Evolutionary conservation across 495 filamentous ascomycete genomes (phyloP), one percentile per base, ranked within the genome.

Genomic region (Amorphotheca resinae): DNA sequence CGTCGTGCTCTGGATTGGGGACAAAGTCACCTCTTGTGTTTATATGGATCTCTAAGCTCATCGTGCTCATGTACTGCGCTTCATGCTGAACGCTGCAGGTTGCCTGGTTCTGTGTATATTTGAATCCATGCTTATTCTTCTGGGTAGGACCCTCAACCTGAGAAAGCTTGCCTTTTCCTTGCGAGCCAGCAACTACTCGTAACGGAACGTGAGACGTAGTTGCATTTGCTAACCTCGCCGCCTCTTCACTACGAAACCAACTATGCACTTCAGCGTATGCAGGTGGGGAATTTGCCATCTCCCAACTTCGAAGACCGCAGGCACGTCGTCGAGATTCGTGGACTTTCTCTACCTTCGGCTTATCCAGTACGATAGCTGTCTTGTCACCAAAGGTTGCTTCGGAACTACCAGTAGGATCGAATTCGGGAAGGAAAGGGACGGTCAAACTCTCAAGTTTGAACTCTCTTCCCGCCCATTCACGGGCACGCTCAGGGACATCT

Each of bases 31-130:
- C 86, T 33, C 87, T 71, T 4, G 83, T 94, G 57, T 94, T 95
- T 43, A 93, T 82, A 58, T 98, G 91, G n/a, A 96, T 58, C 56
- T 98, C 91, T 4, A 98, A 59, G 51, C 88, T 88, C 87, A 98
- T 88, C 25, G 77, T 84, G 60, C 84, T 94, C 87, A 96, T 96
- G 57, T 93, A 88, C 49, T 94, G 87, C 4, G 79, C 74, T 57
- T 93, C 86, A 48, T 89, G 82, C 50, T 82, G 73, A 28, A 91
- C 80, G 54, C 77, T 87, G 0, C 79, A 82, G 3, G 79, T 76
- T 54, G 76, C 75, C 40, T 68, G 62, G 51, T 80, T 84, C 55
- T 91, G 87, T 1, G 87, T 88, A 57, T 83, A 91, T 56, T 86
- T 91, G 65, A 88, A 86, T 2, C 83, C 86, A 57, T 86, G 69